These are phyloP conservation scores for Monotropa hypopitys DNA, from an alignment of 179 eudicot species.

Conservation along the genomic window DNA sequence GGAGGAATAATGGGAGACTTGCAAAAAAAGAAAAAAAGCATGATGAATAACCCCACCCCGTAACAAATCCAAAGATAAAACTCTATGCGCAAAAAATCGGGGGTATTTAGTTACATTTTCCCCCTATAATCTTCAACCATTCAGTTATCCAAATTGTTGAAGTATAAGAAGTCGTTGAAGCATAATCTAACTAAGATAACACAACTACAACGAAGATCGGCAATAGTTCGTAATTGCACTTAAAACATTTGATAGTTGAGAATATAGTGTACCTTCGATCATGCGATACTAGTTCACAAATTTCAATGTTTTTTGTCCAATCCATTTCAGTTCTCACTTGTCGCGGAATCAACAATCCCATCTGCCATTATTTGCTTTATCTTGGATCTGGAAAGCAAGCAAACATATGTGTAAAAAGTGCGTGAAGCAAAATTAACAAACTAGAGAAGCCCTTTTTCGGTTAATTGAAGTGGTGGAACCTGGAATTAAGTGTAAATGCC, in stretches of 20 bases:
- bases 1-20: background rate
- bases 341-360: constrained; percentile 66
- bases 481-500: too few species aligned
- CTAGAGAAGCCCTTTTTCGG: too few species aligned
- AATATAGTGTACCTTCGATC: constrained; percentile 46
- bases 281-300: constrained; percentile 68
- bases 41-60: background rate
- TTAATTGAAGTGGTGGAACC: too few species aligned
- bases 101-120: background rate
- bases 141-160: background rate
- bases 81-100: background rate
- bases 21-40: background rate
- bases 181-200: background rate
- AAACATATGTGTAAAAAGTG: background rate
- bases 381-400: background rate
- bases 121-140: background rate
- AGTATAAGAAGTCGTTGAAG: background rate
- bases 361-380: constrained; percentile 22
- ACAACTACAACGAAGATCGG: background rate
- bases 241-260: background rate
- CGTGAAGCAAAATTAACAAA: background rate
- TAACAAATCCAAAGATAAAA: background rate
- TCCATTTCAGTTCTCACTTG: constrained; percentile 77
- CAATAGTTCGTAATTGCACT: background rate
- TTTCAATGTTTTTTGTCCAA: constrained; percentile 77